Evolutionary conservation across 139 green algal genomes (phyloP).

Genomic region (Deuterostichococcus epilithicus): DNA sequence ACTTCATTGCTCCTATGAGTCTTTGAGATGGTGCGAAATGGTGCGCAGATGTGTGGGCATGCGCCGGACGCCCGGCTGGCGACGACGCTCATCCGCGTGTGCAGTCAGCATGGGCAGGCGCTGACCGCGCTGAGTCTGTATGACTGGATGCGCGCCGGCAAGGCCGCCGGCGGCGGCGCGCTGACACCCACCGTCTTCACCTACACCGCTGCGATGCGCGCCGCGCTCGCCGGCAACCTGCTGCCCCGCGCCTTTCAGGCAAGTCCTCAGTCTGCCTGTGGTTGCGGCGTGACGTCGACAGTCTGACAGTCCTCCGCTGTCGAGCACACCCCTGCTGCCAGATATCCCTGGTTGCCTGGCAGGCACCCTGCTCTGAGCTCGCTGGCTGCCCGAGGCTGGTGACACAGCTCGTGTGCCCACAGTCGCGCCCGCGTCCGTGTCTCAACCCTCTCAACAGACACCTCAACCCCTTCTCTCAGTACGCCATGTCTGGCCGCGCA

Average conservation of each 20-base stretch:
- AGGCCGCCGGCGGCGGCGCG: slow-evolving; percentile 52
- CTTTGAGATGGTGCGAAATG: no score
- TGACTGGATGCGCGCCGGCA: slow-evolving; percentile 74
- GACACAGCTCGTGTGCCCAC: no score
- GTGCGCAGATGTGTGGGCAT: slow-evolving; percentile 34
- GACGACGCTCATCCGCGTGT: slow-evolving; percentile 82
- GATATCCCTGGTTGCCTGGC: no score
- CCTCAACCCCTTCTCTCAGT: no score
- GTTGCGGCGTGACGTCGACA: neutral
- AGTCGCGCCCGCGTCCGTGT: no score
- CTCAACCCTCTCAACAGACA: no score
- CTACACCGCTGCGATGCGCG: slow-evolving; percentile 86
- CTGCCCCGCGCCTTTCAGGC: slow-evolving; percentile 49
- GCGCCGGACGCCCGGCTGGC: slow-evolving; percentile 73
- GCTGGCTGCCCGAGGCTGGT: no score
- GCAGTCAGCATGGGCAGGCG: slow-evolving; percentile 46
- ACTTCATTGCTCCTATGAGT: no score
- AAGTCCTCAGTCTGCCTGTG: neutral
- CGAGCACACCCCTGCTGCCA: no score
- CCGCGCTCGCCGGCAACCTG: slow-evolving; percentile 62
- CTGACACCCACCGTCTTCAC: slow-evolving; percentile 74
- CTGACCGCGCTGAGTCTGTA: slow-evolving; percentile 70
- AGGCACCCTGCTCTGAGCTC: no score
- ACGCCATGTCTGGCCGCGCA: no score
- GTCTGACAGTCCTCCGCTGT: no score